phyloP scores from a whole-genome alignment of 2,329 filamentous ascomycete species.

The Ceratocystis albifundus region DNA sequence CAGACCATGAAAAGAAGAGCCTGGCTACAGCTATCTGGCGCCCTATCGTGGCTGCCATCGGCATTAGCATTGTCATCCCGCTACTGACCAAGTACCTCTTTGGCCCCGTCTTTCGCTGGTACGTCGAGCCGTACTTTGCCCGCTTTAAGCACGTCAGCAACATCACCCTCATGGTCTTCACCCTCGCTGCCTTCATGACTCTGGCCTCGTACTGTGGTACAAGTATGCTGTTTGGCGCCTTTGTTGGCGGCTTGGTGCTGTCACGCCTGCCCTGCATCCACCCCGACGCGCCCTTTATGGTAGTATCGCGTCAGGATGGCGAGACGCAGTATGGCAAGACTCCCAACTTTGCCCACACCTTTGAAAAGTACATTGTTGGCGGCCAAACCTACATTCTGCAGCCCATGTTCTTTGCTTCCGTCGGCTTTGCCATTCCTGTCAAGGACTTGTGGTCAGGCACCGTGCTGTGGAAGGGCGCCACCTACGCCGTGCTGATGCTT shows the following conservation, averaged over 20 bases:
- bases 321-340: slow-evolving; percentile 29
- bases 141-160: slow-evolving; percentile 28
- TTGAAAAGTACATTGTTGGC: slow-evolving; percentile 31
- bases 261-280: slow-evolving; percentile 31
- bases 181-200: slow-evolving; percentile 27
- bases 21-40: slow-evolving; percentile 32
- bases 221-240: slow-evolving; percentile 32
- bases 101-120: slow-evolving; percentile 30
- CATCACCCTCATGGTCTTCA: slow-evolving; percentile 30
- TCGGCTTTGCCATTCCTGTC: slow-evolving; percentile 51
- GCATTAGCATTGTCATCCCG: slow-evolving; percentile 30
- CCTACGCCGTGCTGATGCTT: slow-evolving; percentile 46
- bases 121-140: slow-evolving; percentile 30
- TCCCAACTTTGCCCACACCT: slow-evolving; percentile 33
- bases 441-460: slow-evolving; percentile 40
- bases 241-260: slow-evolving; percentile 33
- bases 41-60: slow-evolving; percentile 32
- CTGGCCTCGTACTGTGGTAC: slow-evolving; percentile 32
- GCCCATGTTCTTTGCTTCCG: slow-evolving; percentile 47
- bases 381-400: slow-evolving; percentile 37
- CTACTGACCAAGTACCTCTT: slow-evolving; percentile 32
- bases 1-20: neutral
- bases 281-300: slow-evolving; percentile 30
- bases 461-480: slow-evolving; percentile 45
- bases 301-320: slow-evolving; percentile 30